Conservation (phyloP, 78 protist genomes). For the Tieghemostelium lacteum region DNA sequence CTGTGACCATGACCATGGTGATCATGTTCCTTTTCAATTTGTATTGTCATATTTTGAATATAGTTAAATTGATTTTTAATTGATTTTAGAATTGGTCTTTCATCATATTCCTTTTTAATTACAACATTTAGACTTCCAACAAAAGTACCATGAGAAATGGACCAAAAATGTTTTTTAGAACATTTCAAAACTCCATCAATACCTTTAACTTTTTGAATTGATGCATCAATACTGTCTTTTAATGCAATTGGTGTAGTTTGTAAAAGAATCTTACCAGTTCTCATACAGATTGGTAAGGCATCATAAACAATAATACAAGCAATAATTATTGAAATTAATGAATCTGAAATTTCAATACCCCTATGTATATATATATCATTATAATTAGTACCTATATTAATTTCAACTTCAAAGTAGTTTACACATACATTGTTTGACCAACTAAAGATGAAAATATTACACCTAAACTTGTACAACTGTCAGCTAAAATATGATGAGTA, state of each 20-base stretch:
- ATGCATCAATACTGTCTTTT: slow-evolving; percentile 3
- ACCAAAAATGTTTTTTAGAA: slow-evolving; percentile 75
- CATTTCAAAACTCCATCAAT: slow-evolving; percentile 57
- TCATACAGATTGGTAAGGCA: slow-evolving; percentile 59
- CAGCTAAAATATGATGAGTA: slow-evolving; percentile 53
- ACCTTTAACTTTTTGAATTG: slow-evolving; percentile 12
- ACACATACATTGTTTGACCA: slow-evolving; percentile 23
- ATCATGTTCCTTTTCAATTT: slow-evolving; percentile 50
- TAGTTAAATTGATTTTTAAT: slow-evolving; percentile 38
- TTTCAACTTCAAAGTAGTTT: neutral
- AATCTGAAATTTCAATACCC: slow-evolving; percentile 67
- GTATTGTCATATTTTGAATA: slow-evolving; percentile 64
- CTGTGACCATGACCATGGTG: slow-evolving; percentile 5
- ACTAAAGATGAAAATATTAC: slow-evolving; percentile 71
- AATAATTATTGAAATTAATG: slow-evolving; percentile 67
- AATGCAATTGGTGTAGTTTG: slow-evolving; percentile 68
- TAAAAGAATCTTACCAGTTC: slow-evolving; percentile 48
- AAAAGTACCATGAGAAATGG: slow-evolving; percentile 49
- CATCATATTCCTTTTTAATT: slow-evolving; percentile 21
- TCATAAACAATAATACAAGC: slow-evolving; percentile 69
- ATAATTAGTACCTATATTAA: neutral
- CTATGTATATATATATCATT: slow-evolving; percentile 2
- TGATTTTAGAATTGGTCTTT: neutral
- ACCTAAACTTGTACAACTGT: slow-evolving; percentile 79
- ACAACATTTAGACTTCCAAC: slow-evolving; percentile 40